These are phyloP conservation scores for Solanum sparsipilum DNA, from an alignment of 257 asterid species.

Conservation along the genomic window DNA sequence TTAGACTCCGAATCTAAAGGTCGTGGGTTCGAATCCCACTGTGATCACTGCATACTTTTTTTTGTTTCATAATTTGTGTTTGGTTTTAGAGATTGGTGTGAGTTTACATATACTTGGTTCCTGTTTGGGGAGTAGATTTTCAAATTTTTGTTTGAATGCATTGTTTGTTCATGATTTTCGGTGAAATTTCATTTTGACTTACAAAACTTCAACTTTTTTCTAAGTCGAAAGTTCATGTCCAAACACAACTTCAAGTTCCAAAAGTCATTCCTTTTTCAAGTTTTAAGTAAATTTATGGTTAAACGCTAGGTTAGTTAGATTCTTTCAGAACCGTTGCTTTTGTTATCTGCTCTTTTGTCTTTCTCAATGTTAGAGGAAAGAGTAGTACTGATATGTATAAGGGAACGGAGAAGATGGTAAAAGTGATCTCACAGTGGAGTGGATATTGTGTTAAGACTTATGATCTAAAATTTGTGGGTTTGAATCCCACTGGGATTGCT, in stretches of 20 bases:
- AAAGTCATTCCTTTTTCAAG: too few species aligned
- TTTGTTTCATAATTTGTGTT: neutral
- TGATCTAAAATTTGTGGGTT: slow-evolving; percentile 98
- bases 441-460: slow-evolving; percentile 98
- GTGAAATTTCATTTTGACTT: neutral
- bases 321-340: neutral
- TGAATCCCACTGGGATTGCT: slow-evolving; percentile 86
- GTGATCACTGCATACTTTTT: neutral
- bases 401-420: neutral
- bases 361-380: neutral
- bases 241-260: neutral
- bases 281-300: neutral
- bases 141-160: neutral
- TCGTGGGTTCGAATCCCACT: slow-evolving; percentile 74
- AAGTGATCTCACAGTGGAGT: slow-evolving; percentile 70
- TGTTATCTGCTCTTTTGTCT: neutral
- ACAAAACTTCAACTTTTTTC: neutral
- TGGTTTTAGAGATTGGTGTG: neutral
- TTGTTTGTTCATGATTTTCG: neutral
- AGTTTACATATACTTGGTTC: neutral
- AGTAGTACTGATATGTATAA: neutral
- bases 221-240: neutral
- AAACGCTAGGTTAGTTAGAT: neutral
- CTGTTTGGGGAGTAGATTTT: neutral
- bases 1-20: slow-evolving; percentile 98